Evolutionary conservation across 2,329 filamentous ascomycete genomes (phyloP), one percentile per base, ranked within the genome.

Genomic region (Talaromyces sp.): DNA sequence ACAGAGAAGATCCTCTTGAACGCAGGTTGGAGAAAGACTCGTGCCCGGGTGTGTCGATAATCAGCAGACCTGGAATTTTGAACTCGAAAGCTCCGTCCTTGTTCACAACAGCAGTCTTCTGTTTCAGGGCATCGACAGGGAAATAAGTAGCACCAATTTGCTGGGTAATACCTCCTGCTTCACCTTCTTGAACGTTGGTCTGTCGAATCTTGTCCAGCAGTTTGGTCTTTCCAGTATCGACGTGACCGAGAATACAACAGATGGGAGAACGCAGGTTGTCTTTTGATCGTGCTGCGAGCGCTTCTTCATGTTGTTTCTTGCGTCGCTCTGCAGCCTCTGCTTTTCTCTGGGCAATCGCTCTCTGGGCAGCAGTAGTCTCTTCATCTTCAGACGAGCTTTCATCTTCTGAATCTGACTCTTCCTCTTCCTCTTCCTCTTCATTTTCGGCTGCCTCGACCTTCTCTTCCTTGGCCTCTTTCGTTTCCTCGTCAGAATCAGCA

Each of bases 191-290:
- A 39, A 99, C 95, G 73, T 99, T 98, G 62, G 95, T 98, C 78
- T 97, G 92, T 72, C 95, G 90, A 72, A 99, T 91, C 82, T 99
- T 99, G 83, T 99, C 95, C 62, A 99, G 85, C 65, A 99, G 83
- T 81, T 98, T 99, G n/a, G 95, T 99, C 82, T 99, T 99, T 76
- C 95, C 95, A 53, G 96, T 99, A 88, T 99, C 95, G 85, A 99
- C 95, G 86, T 99, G 95, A 71, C 95, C 95, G 66, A 99, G 87
- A 85, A 99, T 99, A 89, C 93, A 98, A 84, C 95, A 98, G 78
- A 99, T 99, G 58, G 95, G 95, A 47, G 95, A 98, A 62, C 95
- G 92, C 61, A 99, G 85, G 77, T 99, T 89, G 75, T 99, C 93
- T 78, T 91, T 92, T 25, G 93, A 98, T 64, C 92, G 86, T 55